A percentile compares a stretch with the other conserved stretches of the same genome.
phyloP scores from a whole-genome alignment of 1,284 basidiomycete species.

The Neolentinus lepideus region DNA sequence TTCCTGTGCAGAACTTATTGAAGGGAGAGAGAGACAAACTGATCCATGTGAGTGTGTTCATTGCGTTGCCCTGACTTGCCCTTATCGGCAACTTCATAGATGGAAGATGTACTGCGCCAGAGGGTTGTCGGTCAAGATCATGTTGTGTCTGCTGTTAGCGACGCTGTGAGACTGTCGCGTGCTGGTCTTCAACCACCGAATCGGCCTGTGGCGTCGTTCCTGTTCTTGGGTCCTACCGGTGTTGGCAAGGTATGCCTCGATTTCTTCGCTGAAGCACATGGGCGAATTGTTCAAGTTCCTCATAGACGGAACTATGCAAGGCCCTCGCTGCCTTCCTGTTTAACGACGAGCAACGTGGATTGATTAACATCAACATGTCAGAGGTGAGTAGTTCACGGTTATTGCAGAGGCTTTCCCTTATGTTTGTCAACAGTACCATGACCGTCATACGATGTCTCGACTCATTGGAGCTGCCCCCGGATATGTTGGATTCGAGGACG shows the following conservation, averaged over 20 bases:
- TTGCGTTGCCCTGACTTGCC: no score
- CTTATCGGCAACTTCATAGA: no score
- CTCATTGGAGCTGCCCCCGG: slow-evolving; percentile 90
- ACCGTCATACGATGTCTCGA: slow-evolving; percentile 85
- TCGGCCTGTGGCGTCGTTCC: slow-evolving; percentile 85
- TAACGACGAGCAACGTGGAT: slow-evolving; percentile 77
- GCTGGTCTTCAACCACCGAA: slow-evolving; percentile 85
- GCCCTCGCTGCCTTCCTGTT: slow-evolving; percentile 82
- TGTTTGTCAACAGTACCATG: slow-evolving; percentile 54
- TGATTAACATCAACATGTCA: slow-evolving; percentile 93
- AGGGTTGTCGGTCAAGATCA: slow-evolving; percentile 89
- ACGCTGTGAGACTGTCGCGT: slow-evolving; percentile 86
- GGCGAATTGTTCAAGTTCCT: neutral
- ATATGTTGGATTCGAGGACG: slow-evolving; percentile 92
- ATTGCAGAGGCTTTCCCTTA: neutral
- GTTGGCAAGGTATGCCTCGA: slow-evolving; percentile 56
- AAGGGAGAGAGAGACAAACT: slow-evolving; percentile 88
- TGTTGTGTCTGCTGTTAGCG: slow-evolving; percentile 73
- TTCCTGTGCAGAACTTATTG: slow-evolving; percentile 84
- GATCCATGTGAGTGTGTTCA: slow-evolving; percentile 58
- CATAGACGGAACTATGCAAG: slow-evolving; percentile 83
- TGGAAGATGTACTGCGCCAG: slow-evolving; percentile 74
- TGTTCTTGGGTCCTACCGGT: slow-evolving; percentile 88
- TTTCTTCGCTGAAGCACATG: neutral
- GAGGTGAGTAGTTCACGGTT: slow-evolving; percentile 31